phyloP scores from a whole-genome alignment of 768 basidiomycete species.

The Mycena epipterygia region DNA sequence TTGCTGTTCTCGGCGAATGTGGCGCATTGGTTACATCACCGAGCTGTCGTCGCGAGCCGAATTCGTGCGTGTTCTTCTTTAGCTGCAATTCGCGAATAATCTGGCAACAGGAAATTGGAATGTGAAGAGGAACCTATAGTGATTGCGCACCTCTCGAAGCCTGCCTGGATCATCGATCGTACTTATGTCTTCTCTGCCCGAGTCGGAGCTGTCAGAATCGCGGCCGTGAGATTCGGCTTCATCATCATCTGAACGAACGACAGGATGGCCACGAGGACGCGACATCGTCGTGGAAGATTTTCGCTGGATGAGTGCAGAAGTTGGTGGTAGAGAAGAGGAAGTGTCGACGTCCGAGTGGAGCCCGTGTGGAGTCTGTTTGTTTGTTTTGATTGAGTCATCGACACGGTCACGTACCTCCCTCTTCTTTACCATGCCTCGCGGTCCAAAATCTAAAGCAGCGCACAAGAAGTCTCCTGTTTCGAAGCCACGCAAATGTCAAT shows the following conservation, averaged over 20 bases:
- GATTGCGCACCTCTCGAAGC: background rate
- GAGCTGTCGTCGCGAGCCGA: background rate
- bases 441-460: background rate
- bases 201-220: background rate
- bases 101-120: background rate
- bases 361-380: background rate
- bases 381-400: background rate
- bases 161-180: background rate
- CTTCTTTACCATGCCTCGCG: background rate
- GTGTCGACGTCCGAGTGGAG: background rate
- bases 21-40: background rate
- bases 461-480: too few relatives aligned
- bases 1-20: background rate
- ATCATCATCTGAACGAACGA: too few relatives aligned
- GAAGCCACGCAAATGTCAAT: too few relatives aligned
- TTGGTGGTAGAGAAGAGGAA: background rate
- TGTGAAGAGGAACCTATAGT: background rate
- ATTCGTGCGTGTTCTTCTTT: background rate
- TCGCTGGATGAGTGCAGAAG: background rate
- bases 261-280: background rate
- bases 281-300: background rate
- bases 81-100: background rate
- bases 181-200: background rate
- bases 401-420: background rate
- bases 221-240: background rate